These are phyloP conservation scores for Aureobasidium sp. DNA, from an alignment of 2,329 filamentous ascomycete genomes.

Conservation along the genomic window DNA sequence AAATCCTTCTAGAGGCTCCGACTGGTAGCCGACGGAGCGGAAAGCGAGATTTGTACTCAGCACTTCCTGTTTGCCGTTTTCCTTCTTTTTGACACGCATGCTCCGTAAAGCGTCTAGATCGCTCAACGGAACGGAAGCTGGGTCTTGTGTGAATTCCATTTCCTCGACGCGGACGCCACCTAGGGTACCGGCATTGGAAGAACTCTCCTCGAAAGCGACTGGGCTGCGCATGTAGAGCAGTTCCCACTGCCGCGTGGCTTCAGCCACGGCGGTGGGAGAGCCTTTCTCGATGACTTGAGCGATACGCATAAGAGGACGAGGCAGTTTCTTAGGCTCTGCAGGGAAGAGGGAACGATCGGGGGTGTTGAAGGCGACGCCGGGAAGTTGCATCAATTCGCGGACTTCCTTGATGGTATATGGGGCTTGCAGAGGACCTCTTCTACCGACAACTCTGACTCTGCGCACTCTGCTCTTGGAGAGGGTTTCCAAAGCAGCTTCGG, in stretches of 20 bases:
- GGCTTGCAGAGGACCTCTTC: slow-evolving; percentile 74
- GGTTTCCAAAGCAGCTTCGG: slow-evolving; percentile 68
- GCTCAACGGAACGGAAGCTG: slow-evolving; percentile 33
- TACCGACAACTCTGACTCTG: slow-evolving; percentile 77
- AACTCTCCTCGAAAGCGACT: slow-evolving; percentile 51
- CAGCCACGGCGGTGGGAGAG: slow-evolving; percentile 42
- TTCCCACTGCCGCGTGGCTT: slow-evolving; percentile 63
- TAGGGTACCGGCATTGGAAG: slow-evolving; percentile 41
- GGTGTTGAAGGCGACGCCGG: slow-evolving; percentile 61
- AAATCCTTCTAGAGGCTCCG: slow-evolving; percentile 67
- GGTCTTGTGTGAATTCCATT: slow-evolving; percentile 27
- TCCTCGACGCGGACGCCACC: slow-evolving; percentile 60
- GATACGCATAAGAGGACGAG: slow-evolving; percentile 66
- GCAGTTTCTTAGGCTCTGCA: slow-evolving; percentile 56
- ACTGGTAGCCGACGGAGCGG: slow-evolving; percentile 91
- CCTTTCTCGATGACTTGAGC: slow-evolving; percentile 77
- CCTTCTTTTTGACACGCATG: slow-evolving; percentile 12
- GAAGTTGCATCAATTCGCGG: slow-evolving; percentile 75
- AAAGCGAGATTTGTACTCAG: slow-evolving; percentile 68
- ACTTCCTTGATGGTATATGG: slow-evolving; percentile 94
- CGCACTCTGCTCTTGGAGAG: slow-evolving; percentile 66
- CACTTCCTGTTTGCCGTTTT: background rate
- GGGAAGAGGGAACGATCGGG: slow-evolving; percentile 61
- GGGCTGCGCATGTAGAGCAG: slow-evolving; percentile 82
- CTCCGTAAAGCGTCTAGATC: slow-evolving; percentile 7